Conservation (phyloP, 768 basidiomycete species). For the Saitozyma sp. region DNA sequence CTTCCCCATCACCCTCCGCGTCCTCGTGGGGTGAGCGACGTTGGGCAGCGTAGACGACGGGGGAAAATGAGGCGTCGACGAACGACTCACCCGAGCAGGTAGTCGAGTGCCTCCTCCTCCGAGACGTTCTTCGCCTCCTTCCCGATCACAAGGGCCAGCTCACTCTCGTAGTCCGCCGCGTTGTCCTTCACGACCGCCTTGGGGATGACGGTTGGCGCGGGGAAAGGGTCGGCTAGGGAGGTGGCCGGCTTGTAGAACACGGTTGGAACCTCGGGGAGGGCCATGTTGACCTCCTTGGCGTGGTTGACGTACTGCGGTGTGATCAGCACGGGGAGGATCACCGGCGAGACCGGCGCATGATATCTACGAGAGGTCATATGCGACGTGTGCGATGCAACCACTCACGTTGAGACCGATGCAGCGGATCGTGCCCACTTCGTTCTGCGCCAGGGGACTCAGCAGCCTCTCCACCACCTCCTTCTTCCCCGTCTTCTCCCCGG, state of each 20-base stretch:
- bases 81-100: slow-evolving; percentile 66
- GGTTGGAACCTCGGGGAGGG: slow-evolving; percentile 43
- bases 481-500: slow-evolving; percentile 43
- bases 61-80: neutral
- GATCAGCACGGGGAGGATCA: neutral
- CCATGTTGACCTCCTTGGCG: slow-evolving; percentile 46
- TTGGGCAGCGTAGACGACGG: neutral
- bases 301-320: slow-evolving; percentile 45
- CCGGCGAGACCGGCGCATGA: neutral
- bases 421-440: slow-evolving; percentile 51
- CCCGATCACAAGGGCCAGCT: slow-evolving; percentile 68
- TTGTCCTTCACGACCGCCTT: slow-evolving; percentile 29
- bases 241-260: slow-evolving; percentile 53
- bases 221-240: slow-evolving; percentile 45
- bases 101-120: slow-evolving; percentile 77
- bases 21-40: neutral
- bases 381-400: neutral
- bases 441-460: slow-evolving; percentile 40
- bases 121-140: slow-evolving; percentile 76
- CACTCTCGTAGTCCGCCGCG: slow-evolving; percentile 51
- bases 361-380: too few species aligned
- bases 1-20: neutral
- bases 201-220: slow-evolving; percentile 39
- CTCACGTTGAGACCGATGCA: slow-evolving; percentile 53
- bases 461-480: slow-evolving; percentile 35